Percentiles rank a stretch among this genome's conserved stretches.
These are phyloP conservation scores for Vachellia collinsii DNA, from an alignment of 306 rosid species.

Conservation along the genomic window DNA sequence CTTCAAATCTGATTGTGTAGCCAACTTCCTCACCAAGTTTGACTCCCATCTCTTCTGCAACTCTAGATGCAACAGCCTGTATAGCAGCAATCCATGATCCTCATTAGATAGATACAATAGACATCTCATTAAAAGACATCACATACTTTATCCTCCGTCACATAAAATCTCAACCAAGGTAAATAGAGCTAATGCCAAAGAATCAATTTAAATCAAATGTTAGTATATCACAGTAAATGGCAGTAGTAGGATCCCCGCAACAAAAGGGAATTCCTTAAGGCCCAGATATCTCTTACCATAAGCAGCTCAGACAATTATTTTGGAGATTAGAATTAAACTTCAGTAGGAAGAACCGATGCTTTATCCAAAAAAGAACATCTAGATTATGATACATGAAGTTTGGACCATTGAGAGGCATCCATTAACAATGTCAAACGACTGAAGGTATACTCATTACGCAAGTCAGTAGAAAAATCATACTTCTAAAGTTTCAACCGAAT, in stretches of 20 bases:
- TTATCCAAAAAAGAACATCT: not conserved
- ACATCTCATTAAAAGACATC: not conserved
- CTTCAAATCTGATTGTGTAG: slow-evolving; percentile 93
- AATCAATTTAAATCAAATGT: not conserved
- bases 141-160: not conserved
- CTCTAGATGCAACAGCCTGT: slow-evolving; percentile 88
- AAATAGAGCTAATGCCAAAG: not conserved
- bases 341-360: not conserved
- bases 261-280: not conserved
- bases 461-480: not conserved
- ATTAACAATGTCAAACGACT: not conserved
- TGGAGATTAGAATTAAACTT: not conserved
- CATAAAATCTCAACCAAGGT: not conserved
- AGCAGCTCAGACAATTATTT: slow-evolving; percentile 6
- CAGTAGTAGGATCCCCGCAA: not conserved
- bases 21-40: slow-evolving; percentile 94
- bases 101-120: not conserved
- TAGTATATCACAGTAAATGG: not conserved
- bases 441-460: not conserved
- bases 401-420: not conserved
- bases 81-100: not conserved
- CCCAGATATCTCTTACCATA: not conserved
- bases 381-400: not conserved
- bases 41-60: slow-evolving; percentile 93
- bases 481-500: slow-evolving; percentile 1